Evolutionary conservation across 129 eudicot genomes (phyloP).

Genomic region (Saposhnikovia divaricata): DNA sequence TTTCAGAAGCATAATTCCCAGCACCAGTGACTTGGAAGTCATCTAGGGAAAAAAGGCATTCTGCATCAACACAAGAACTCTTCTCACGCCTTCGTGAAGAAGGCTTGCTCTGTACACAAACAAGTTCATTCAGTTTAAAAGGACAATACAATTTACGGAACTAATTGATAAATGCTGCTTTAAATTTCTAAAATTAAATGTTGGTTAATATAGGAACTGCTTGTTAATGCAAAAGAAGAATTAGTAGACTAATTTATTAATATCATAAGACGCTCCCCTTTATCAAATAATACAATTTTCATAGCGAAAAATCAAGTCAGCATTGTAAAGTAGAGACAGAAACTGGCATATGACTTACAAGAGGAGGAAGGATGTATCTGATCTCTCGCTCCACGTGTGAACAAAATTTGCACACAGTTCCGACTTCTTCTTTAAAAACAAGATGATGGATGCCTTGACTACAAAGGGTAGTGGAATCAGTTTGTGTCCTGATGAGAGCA

Average conservation of each 20-base stretch:
- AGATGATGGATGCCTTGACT: slow-evolving; percentile 22
- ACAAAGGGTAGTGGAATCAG: background rate
- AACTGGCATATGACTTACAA: slow-evolving; percentile 24
- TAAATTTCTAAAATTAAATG: background rate
- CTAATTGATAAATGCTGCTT: background rate
- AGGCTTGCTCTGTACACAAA: slow-evolving; percentile 2
- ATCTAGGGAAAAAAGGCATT: slow-evolving; percentile 9
- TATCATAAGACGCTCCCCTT: background rate
- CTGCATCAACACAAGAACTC: background rate
- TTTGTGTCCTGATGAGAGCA: background rate
- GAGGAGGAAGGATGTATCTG: slow-evolving; percentile 26
- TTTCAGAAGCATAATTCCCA: background rate
- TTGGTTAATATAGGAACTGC: background rate
- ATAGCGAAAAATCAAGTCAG: background rate
- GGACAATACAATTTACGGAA: too few species aligned
- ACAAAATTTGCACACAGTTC: slow-evolving; percentile 38
- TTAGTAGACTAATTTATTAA: background rate
- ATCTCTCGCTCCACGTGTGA: slow-evolving; percentile 32
- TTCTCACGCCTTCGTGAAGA: slow-evolving; percentile 13
- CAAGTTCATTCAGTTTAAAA: background rate
- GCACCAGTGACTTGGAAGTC: background rate
- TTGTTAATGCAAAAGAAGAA: background rate
- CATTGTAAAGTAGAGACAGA: background rate
- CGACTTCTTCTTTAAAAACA: slow-evolving; percentile 40
- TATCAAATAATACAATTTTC: background rate